phyloP scores from a whole-genome alignment of 306 rosid species.

The Quercus robur region DNA sequence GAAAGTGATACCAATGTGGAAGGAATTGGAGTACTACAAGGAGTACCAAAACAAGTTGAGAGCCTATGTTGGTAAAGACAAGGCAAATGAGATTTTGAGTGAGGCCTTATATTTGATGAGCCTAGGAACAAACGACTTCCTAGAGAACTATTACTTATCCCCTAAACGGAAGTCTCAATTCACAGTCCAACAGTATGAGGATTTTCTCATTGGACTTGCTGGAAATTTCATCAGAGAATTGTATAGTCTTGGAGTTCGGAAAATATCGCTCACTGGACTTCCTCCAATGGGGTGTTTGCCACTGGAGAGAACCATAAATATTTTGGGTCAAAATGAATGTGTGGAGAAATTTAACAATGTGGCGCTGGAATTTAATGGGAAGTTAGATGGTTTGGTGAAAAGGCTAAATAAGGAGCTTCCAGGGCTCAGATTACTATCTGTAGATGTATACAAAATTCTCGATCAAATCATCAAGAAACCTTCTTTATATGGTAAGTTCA shows the following conservation, averaged over 20 bases:
- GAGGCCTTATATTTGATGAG: slow-evolving; percentile 57
- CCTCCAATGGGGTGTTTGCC: slow-evolving; percentile 94
- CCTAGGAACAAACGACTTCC: slow-evolving; percentile 73
- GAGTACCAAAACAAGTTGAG: slow-evolving; percentile 54
- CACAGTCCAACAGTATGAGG: slow-evolving; percentile 39
- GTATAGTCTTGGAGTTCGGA: slow-evolving; percentile 54
- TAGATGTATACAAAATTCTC: slow-evolving; percentile 13
- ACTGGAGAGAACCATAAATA: slow-evolving; percentile 59
- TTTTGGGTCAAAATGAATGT: slow-evolving; percentile 21
- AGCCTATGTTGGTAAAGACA: slow-evolving; percentile 42
- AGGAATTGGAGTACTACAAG: slow-evolving; percentile 64
- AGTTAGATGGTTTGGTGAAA: slow-evolving; percentile 24
- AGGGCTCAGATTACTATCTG: slow-evolving; percentile 16
- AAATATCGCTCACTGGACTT: slow-evolving; percentile 53
- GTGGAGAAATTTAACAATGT: slow-evolving; percentile 32
- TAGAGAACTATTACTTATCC: slow-evolving; percentile 57
- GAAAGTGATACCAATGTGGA: slow-evolving; percentile 83
- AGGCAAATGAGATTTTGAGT: slow-evolving; percentile 34
- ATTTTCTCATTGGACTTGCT: slow-evolving; percentile 43
- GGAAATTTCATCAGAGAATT: slow-evolving; percentile 43
- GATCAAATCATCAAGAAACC: slow-evolving; percentile 31
- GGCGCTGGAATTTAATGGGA: slow-evolving; percentile 41
- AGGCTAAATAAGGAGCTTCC: slow-evolving; percentile 35
- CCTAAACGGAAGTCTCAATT: slow-evolving; percentile 41
- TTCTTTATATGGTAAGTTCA: slow-evolving; percentile 34